A percentile compares a stretch with the other conserved stretches of the same genome.
Conservation (phyloP, 2,329 filamentous ascomycete genomes). For the Dactylonectria macrodidyma region DNA sequence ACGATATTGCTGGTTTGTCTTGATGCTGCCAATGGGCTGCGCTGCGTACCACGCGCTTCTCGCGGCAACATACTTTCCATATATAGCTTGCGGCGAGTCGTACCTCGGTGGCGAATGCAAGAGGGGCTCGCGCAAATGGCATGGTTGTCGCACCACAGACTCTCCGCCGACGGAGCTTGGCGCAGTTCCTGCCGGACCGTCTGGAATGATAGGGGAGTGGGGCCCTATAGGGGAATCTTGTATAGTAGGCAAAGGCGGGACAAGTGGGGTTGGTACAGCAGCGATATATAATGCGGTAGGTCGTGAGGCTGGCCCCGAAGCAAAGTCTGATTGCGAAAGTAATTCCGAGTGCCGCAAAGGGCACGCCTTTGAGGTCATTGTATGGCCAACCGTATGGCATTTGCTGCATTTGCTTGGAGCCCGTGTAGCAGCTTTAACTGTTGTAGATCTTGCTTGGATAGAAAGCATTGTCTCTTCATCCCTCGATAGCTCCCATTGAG, state of each 20-base stretch:
- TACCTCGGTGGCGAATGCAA: conserved; percentile 1
- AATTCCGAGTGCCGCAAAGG: background rate
- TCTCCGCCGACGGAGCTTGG: background rate
- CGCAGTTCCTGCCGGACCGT: too few species aligned
- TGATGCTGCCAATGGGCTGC: conserved; percentile 3
- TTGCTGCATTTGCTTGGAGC: background rate
- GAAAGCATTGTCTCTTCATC: background rate
- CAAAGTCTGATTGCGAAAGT: background rate
- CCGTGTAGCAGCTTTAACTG: background rate
- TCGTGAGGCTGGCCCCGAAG: conserved; percentile 3
- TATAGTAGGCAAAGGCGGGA: too few species aligned
- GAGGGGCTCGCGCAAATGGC: background rate
- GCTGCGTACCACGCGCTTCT: background rate
- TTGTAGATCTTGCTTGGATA: background rate
- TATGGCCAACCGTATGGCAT: background rate
- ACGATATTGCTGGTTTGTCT: conserved; percentile 11
- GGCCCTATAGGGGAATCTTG: too few species aligned
- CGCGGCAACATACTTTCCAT: conserved; percentile 1
- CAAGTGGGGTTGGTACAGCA: background rate
- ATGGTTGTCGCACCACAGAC: conserved; percentile 1
- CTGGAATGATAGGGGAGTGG: too few species aligned
- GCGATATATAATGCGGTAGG: conserved; percentile 4
- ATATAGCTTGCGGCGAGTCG: conserved; percentile 4
- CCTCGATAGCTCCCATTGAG: conserved; percentile 2
- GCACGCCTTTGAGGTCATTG: background rate